Evolutionary conservation across 1,284 basidiomycete species (phyloP), one percentile per base, ranked within the genome.

Genomic region (Sporisorium graminicola): DNA sequence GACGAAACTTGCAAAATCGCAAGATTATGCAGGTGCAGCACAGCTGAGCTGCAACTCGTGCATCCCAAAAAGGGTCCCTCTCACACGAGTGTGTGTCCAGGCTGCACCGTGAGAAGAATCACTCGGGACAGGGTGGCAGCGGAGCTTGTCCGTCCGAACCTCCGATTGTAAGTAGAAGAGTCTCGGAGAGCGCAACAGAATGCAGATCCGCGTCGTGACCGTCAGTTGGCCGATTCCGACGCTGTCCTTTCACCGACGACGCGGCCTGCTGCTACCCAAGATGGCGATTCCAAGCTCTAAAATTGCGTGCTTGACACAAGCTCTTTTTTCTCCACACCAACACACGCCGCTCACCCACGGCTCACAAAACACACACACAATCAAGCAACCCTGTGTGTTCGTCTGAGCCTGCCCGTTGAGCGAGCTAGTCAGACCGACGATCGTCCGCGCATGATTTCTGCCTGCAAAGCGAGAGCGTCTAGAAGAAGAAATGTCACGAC

Each of bases 271-370:
- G 31, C n/a, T n/a, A 20, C 7, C 12, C 24, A 10, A 9, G 37
- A 42, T 22, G 24, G 26, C 47, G 27, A 66, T 56, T 60, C 53
- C 58, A 56, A 58, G 58, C 47, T 60, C n/a, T 2, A 60, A 60
- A 60, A 66, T 66, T 55, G 64, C 64, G 64, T 66, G 64, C 64
- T 66, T 53, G 16, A 1, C 3, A 40, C 7, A 8, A 18, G 40
- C 29, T 26, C 16, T 29, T 64, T 54, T 44, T 33, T 56, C 44
- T 53, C 56, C 56, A 57, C 43, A 47, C 55, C 31, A 47, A 47
- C 55, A 57, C 50, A 47, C 13, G 14, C 46, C 22, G 22, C 51
- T 20, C 33, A 37, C 51, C 22, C 9, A 52, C 51, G 22, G 51
- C 51, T 52, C 9, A 24, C 51, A n/a, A n/a, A n/a, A 37, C 14